These are phyloP conservation scores for Nannochloropsis oceanica DNA, from an alignment of 108 stramenopile genomes.

Conservation along the genomic window DNA sequence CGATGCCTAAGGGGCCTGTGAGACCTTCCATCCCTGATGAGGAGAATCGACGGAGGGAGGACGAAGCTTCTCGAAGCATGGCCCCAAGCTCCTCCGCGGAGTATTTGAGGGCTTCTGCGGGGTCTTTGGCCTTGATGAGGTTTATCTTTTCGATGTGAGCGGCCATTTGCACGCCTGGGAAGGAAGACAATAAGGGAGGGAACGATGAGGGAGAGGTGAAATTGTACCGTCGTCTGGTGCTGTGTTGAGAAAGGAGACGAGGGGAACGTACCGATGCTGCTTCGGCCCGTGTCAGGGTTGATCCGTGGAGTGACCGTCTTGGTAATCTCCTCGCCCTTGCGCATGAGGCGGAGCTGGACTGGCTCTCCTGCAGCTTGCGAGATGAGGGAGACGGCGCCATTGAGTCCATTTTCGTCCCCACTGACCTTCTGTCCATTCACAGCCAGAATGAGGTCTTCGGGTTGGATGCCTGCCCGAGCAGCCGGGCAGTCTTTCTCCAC, in stretches of 20 bases:
- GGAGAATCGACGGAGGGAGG: not conserved
- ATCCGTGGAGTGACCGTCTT: not conserved
- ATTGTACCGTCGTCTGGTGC: too few relatives aligned
- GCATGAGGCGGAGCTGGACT: not conserved
- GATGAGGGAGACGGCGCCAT: not conserved
- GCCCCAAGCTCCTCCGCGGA: not conserved
- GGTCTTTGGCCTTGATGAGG: not conserved
- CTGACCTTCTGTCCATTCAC: constrained; percentile 4
- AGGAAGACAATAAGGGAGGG: too few relatives aligned
- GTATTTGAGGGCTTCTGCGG: not conserved
- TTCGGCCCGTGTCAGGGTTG: not conserved
- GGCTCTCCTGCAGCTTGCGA: not conserved
- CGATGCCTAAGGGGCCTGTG: constrained; percentile 15
- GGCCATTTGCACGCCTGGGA: not conserved
- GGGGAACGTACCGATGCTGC: not conserved
- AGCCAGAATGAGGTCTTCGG: constrained; percentile 5
- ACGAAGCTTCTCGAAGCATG: not conserved
- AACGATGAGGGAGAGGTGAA: too few relatives aligned
- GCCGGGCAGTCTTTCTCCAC: not conserved
- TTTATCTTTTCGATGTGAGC: not conserved
- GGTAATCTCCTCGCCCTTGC: not conserved
- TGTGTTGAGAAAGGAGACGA: too few relatives aligned
- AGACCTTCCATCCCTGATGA: not conserved
- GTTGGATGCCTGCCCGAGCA: constrained; percentile 2
- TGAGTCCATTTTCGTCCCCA: not conserved